phyloP scores from a whole-genome alignment of 2,329 filamentous ascomycete species.

The Colletotrichum paranaense region DNA sequence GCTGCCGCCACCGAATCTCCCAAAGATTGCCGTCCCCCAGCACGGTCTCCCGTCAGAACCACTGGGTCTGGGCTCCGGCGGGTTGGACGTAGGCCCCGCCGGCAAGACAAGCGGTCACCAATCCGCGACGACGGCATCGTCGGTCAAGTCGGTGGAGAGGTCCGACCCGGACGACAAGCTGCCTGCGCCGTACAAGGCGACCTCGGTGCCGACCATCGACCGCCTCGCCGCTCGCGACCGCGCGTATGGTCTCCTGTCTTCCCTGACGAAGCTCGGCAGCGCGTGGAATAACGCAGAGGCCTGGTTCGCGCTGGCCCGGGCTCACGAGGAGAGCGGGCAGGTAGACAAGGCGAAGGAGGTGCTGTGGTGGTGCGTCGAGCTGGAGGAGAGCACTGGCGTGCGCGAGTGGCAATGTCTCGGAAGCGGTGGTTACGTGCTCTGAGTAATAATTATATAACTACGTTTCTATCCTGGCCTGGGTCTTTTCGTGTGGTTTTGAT shows the following conservation, averaged over 20 bases:
- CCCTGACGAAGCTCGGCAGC: conserved; percentile 84
- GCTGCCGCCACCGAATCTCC: conserved; percentile 14
- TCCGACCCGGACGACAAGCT: conserved; percentile 53
- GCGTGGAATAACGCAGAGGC: conserved; percentile 95
- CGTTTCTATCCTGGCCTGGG: neutral
- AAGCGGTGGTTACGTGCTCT: conserved; percentile 74
- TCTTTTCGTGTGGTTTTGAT: too few species aligned
- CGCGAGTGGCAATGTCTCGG: conserved; percentile 81
- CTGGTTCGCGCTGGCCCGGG: conserved; percentile 89
- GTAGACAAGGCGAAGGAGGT: conserved; percentile 90
- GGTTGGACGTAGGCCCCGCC: conserved; percentile 1
- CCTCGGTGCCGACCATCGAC: conserved; percentile 78
- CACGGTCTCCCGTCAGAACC: conserved; percentile 55
- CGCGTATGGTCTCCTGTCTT: conserved; percentile 84
- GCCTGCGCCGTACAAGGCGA: conserved; percentile 64
- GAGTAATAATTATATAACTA: conserved; percentile 31
- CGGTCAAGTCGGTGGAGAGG: conserved; percentile 33
- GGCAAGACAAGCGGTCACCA: conserved; percentile 35
- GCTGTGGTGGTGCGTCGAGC: conserved; percentile 96
- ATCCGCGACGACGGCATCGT: conserved; percentile 21
- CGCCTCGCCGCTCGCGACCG: conserved; percentile 90
- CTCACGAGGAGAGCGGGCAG: conserved; percentile 89
- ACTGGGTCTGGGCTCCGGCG: conserved; percentile 54
- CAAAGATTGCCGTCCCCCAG: conserved; percentile 14
- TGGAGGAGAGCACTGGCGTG: conserved; percentile 86